Percentiles rank a stretch among this genome's conserved stretches.
Evolutionary conservation across 2,329 filamentous ascomycete genomes (phyloP).

Genomic region (Hypoxylon sp.): DNA sequence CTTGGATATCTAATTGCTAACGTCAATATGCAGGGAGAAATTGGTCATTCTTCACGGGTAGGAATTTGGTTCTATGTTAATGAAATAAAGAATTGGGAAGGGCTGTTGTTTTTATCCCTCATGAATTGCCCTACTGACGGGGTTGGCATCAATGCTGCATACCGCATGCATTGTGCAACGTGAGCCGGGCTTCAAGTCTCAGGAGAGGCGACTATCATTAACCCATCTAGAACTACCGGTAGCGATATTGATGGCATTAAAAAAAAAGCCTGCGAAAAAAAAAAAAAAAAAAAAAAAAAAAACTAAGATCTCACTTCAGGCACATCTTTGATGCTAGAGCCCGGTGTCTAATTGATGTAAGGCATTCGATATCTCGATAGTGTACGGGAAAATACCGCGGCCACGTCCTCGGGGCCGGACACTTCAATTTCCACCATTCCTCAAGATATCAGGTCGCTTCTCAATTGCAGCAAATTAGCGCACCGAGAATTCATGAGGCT

Average conservation of each 20-base stretch:
- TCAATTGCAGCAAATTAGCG: constrained; percentile 15
- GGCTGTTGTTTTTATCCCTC: constrained; percentile 28
- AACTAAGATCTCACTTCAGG: constrained; percentile 3
- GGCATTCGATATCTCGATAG: constrained; percentile 25
- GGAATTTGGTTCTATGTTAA: constrained; percentile 27
- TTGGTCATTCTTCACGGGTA: constrained; percentile 14
- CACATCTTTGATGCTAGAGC: neutral
- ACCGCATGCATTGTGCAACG: constrained; percentile 27
- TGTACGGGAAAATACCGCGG: constrained; percentile 17
- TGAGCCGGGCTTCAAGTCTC: constrained; percentile 3
- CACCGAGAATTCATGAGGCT: constrained; percentile 28
- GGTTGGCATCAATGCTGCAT: constrained; percentile 13
- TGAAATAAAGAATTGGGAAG: constrained; percentile 11
- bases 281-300: too few relatives aligned
- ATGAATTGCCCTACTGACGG: constrained; percentile 8
- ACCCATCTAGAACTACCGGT: neutral
- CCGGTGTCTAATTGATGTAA: constrained; percentile 9
- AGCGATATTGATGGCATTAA: constrained; percentile 14
- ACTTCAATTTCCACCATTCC: constrained; percentile 37
- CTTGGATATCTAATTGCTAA: constrained; percentile 1
- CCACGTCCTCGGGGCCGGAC: constrained; percentile 9
- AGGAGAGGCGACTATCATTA: constrained; percentile 23
- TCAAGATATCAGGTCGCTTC: constrained; percentile 23
- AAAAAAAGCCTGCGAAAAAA: constrained; percentile 14
- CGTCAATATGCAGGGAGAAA: constrained; percentile 6